Percentiles rank a stretch among this genome's conserved stretches.
Conservation (phyloP, 2,329 filamentous ascomycete species). For the Thelonectria discophora region DNA sequence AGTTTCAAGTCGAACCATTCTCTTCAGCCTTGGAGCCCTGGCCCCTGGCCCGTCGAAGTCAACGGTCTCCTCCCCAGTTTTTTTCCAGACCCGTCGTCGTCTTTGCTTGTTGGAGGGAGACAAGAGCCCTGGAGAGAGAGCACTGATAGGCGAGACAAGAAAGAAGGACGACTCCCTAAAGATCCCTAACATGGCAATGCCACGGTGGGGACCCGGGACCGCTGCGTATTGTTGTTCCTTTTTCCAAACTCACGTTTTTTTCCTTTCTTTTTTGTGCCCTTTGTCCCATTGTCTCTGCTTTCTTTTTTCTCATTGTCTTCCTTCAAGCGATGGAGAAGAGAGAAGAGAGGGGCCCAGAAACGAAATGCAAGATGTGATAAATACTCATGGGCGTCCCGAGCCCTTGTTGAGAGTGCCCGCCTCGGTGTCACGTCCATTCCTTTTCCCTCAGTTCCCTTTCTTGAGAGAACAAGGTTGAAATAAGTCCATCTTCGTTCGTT, state of each 20-base stretch:
- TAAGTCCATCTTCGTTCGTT: constrained; percentile 2
- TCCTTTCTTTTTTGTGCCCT: constrained; percentile 3
- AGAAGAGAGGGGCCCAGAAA: constrained; percentile 6
- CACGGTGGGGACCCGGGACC: constrained; percentile 22
- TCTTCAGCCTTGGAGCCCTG: constrained; percentile 26
- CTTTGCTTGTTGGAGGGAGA: constrained; percentile 1
- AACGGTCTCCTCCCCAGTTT: constrained; percentile 14
- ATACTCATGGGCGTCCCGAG: constrained; percentile 23
- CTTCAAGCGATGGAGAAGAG: constrained; percentile 10
- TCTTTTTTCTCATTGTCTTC: not conserved
- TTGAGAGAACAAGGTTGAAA: constrained; percentile 15
- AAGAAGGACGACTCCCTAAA: constrained; percentile 15
- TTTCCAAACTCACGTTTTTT: constrained; percentile 3
- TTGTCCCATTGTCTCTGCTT: too few relatives aligned
- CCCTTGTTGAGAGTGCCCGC: not conserved
- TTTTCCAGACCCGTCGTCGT: not conserved
- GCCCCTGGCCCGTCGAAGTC: constrained; percentile 17
- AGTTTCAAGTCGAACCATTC: constrained; percentile 31
- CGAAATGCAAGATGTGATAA: constrained; percentile 32
- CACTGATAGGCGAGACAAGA: not conserved
- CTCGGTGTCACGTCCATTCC: constrained; percentile 19
- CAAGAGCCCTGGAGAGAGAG: constrained; percentile 8
- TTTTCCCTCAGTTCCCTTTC: constrained; percentile 21
- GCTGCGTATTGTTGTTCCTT: not conserved
- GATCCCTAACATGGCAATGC: constrained; percentile 19